A percentile compares a stretch with the other conserved stretches of the same genome.
Conservation (phyloP, 345 rosid genomes). For the Erysimum cheiranthoides region DNA sequence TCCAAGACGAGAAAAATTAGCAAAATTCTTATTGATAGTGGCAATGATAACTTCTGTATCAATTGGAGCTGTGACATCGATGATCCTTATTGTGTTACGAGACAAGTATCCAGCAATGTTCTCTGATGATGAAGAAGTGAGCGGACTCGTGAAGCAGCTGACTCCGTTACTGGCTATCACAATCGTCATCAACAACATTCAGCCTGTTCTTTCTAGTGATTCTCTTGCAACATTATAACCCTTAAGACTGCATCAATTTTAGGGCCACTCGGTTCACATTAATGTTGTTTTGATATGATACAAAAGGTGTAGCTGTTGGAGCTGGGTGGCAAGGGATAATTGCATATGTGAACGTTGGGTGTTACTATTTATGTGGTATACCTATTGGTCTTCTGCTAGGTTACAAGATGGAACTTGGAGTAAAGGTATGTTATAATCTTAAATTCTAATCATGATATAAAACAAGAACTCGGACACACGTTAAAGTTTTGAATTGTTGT, state of each 20-base stretch:
- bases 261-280: neutral
- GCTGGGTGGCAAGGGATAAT: constrained; percentile 79
- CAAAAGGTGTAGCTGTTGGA: constrained; percentile 65
- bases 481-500: too few species aligned
- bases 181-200: constrained; percentile 63
- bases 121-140: constrained; percentile 56
- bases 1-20: constrained; percentile 66
- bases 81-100: constrained; percentile 47
- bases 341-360: constrained; percentile 67
- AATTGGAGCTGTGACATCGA: constrained; percentile 50
- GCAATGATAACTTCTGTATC: constrained; percentile 54
- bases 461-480: neutral
- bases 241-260: neutral
- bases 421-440: constrained; percentile 45
- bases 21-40: constrained; percentile 61
- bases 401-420: constrained; percentile 56
- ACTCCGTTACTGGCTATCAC: constrained; percentile 67
- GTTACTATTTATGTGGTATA: constrained; percentile 66
- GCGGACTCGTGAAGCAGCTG: constrained; percentile 52
- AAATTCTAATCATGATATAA: neutral
- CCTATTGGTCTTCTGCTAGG: constrained; percentile 69
- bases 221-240: neutral
- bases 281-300: too few species aligned
- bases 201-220: constrained; percentile 78
- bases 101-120: constrained; percentile 59